A percentile compares a stretch with the other conserved stretches of the same genome.
These are phyloP conservation scores for Heliamphora pulchella DNA, from an alignment of 179 eudicot genomes.

Conservation along the genomic window DNA sequence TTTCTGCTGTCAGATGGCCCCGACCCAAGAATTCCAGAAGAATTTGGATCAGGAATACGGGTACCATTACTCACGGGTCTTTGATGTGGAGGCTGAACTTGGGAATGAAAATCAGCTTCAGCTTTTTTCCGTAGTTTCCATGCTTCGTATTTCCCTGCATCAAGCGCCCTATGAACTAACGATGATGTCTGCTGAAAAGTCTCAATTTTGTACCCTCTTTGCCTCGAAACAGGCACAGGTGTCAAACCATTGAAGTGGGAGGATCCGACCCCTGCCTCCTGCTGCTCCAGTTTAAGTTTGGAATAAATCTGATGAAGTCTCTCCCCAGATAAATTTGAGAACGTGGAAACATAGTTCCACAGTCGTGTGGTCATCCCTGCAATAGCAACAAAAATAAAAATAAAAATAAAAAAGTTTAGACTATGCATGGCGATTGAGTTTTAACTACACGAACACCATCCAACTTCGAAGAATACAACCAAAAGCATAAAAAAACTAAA, in stretches of 20 bases:
- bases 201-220: conserved; percentile 34
- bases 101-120: conserved; percentile 55
- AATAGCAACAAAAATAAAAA: background rate
- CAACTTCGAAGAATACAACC: background rate
- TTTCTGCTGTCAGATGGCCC: conserved; percentile 68
- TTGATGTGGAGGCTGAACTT: conserved; percentile 44
- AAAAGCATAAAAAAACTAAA: too few species aligned
- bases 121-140: conserved; percentile 85
- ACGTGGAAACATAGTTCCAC: conserved; percentile 93
- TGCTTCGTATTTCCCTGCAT: conserved; percentile 69
- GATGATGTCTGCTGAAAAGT: conserved; percentile 31
- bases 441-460: background rate
- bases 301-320: conserved; percentile 83
- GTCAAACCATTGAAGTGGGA: conserved; percentile 59
- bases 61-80: conserved; percentile 43
- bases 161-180: conserved; percentile 39
- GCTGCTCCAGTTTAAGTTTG: conserved; percentile 76
- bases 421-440: background rate
- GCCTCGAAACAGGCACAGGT: conserved; percentile 21
- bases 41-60: conserved; percentile 45
- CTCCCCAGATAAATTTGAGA: conserved; percentile 86
- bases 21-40: conserved; percentile 80
- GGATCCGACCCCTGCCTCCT: conserved; percentile 65
- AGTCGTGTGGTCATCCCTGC: conserved; percentile 85
- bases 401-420: background rate